Conservation (phyloP, 2,329 filamentous ascomycete genomes). For the Fusarium burgessii region DNA sequence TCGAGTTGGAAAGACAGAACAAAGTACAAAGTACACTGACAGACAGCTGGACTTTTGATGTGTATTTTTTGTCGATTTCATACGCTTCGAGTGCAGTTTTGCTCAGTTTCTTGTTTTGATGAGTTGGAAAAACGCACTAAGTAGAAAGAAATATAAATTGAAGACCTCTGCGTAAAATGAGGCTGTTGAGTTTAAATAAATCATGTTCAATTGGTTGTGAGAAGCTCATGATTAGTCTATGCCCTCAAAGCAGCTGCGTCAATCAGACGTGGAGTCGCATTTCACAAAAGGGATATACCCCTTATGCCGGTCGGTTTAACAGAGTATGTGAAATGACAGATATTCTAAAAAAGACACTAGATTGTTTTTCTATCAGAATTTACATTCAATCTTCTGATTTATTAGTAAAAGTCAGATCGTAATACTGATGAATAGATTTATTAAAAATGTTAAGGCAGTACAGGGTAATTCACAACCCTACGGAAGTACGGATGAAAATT, state of each 20-base stretch:
- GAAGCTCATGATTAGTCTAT: neutral
- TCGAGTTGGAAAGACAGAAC: slow-evolving; percentile 28
- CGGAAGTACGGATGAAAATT: neutral
- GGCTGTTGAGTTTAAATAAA: neutral
- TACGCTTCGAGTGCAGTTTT: slow-evolving; percentile 20
- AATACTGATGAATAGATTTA: no score
- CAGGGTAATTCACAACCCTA: neutral
- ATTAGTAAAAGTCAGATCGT: no score
- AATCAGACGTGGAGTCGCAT: no score
- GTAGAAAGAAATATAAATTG: slow-evolving; percentile 25
- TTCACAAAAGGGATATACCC: no score
- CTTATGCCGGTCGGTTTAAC: no score
- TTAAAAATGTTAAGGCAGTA: neutral
- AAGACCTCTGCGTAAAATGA: neutral
- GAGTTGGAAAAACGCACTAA: slow-evolving; percentile 6
- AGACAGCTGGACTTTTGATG: slow-evolving; percentile 28
- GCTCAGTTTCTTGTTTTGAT: neutral
- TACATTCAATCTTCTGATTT: no score
- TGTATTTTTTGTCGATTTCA: slow-evolving; percentile 30
- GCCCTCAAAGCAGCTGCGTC: no score
- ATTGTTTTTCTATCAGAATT: no score
- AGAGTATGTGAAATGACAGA: no score
- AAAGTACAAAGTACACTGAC: slow-evolving; percentile 30
- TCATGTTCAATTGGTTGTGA: neutral
- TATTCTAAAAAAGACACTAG: no score